phyloP scores from a whole-genome alignment of 1,284 basidiomycete genomes.

The Austroboletus olivaceoglutinosus region DNA sequence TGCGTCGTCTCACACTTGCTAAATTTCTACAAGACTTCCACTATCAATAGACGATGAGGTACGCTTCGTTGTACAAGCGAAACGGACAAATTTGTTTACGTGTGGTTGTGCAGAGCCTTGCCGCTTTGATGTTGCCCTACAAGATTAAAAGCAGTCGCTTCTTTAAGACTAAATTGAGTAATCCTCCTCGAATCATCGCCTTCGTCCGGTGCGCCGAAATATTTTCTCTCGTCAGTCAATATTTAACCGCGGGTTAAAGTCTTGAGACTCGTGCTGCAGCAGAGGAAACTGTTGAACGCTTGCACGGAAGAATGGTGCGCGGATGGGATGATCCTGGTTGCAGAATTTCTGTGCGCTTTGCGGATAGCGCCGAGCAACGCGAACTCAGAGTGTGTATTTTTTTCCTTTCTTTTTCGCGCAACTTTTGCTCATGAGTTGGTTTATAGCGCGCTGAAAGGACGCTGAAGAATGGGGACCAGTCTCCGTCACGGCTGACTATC shows the following conservation, averaged over 20 bases:
- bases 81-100: not conserved
- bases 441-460: slow-evolving; percentile 47
- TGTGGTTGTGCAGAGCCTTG: slow-evolving; percentile 44
- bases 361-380: slow-evolving; percentile 57
- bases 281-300: slow-evolving; percentile 67
- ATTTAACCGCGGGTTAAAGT: slow-evolving; percentile 35
- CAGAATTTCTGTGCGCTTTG: slow-evolving; percentile 71
- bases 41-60: slow-evolving; percentile 51
- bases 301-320: slow-evolving; percentile 74
- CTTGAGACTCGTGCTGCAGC: slow-evolving; percentile 65
- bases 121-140: slow-evolving; percentile 59
- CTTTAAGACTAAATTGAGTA: slow-evolving; percentile 70
- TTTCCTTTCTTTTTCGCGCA: not conserved
- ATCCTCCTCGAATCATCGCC: slow-evolving; percentile 71
- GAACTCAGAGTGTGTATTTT: slow-evolving; percentile 42
- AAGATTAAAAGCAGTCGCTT: slow-evolving; percentile 69
- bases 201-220: slow-evolving; percentile 58
- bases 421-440: not conserved
- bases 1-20: slow-evolving; percentile 1
- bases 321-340: slow-evolving; percentile 71
- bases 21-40: slow-evolving; percentile 46
- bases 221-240: not conserved
- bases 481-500: slow-evolving; percentile 64
- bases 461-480: slow-evolving; percentile 53
- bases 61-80: not conserved